Conservation (phyloP, 345 rosid species). For the Acer campestre region DNA sequence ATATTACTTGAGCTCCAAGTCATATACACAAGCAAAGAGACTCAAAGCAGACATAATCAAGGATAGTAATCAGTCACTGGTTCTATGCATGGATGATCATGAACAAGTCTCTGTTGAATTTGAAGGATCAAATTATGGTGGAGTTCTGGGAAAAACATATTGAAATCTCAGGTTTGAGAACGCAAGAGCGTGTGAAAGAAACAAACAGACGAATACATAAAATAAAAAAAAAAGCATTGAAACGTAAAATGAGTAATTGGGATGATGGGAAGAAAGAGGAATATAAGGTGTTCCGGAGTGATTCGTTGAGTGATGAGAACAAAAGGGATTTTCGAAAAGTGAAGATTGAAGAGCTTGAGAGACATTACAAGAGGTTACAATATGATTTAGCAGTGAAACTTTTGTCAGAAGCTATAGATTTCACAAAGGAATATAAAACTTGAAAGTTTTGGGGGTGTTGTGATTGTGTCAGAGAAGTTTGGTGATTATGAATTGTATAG, state of each 20-base stretch:
- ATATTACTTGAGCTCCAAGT: conserved; percentile 48
- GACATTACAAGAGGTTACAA: too few species aligned
- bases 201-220: too few species aligned
- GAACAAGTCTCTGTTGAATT: conserved; percentile 55
- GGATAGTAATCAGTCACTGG: conserved; percentile 42
- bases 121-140: conserved; percentile 48
- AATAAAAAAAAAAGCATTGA: too few species aligned
- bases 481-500: neutral
- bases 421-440: neutral
- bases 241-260: too few species aligned
- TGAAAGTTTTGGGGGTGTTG: neutral
- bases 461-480: neutral
- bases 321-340: too few species aligned
- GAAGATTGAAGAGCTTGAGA: too few species aligned
- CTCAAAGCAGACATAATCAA: conserved; percentile 48
- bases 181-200: too few species aligned
- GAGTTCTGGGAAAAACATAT: conserved; percentile 28
- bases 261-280: too few species aligned
- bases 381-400: too few species aligned
- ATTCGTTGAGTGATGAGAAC: too few species aligned
- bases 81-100: conserved; percentile 62
- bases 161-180: conserved; percentile 14
- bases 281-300: too few species aligned
- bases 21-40: conserved; percentile 46
- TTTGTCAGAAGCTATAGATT: too few species aligned